Percentiles rank a stretch among this genome's conserved stretches.
These are phyloP conservation scores for Adansonia grandidieri DNA, from an alignment of 441 rosid genomes.

Conservation along the genomic window DNA sequence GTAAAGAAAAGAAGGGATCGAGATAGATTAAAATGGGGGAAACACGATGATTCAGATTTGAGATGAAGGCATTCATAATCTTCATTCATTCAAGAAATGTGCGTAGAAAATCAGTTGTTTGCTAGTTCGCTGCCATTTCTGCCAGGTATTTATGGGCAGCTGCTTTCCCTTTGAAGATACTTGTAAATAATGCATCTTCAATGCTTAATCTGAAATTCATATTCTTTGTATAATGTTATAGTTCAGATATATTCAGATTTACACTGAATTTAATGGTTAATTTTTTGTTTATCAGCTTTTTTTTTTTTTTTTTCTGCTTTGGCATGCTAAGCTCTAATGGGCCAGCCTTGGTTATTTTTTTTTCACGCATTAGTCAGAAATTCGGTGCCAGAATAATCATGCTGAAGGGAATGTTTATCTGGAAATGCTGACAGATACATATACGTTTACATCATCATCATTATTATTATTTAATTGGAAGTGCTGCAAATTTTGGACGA, in stretches of 20 bases:
- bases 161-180: not conserved
- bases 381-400: not conserved
- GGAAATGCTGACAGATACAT: too few relatives aligned
- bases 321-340: not conserved
- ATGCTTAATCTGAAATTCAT: not conserved
- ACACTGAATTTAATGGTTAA: not conserved
- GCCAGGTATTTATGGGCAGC: conserved; percentile 1
- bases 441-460: too few relatives aligned
- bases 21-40: not conserved
- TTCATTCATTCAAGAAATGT: not conserved
- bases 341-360: not conserved
- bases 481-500: too few relatives aligned
- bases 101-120: not conserved
- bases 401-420: not conserved
- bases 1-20: not conserved
- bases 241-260: not conserved
- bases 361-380: not conserved
- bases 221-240: not conserved
- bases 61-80: not conserved
- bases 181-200: not conserved
- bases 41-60: not conserved
- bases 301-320: too few relatives aligned
- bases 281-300: not conserved
- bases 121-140: not conserved
- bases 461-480: too few relatives aligned